phyloP scores from a whole-genome alignment of 805 yeast genomes.

The Komagataella pastoris region DNA sequence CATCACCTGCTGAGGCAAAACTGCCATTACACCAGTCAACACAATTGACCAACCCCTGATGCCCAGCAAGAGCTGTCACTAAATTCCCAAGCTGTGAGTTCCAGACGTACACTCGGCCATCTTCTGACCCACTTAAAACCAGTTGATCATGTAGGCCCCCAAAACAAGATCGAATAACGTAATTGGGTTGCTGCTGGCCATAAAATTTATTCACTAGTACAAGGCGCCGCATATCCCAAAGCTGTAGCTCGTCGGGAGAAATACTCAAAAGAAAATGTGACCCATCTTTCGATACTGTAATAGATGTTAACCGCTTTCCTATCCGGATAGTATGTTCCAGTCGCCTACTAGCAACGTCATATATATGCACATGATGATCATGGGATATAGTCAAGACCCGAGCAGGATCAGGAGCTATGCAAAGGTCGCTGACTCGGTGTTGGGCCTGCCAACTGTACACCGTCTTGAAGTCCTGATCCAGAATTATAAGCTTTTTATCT shows the following conservation, averaged over 20 bases:
- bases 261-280: constrained; percentile 42
- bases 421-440: constrained; percentile 52
- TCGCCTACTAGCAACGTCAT: constrained; percentile 28
- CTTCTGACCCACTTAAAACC: constrained; percentile 74
- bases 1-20: constrained; percentile 4
- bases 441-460: constrained; percentile 19
- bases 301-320: constrained; percentile 49
- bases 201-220: constrained; percentile 47
- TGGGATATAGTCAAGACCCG: constrained; percentile 52
- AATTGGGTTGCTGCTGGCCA: constrained; percentile 63
- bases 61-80: constrained; percentile 48
- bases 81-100: constrained; percentile 58
- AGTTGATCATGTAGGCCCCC: constrained; percentile 62
- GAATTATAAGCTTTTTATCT: constrained; percentile 46
- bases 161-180: constrained; percentile 63
- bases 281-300: constrained; percentile 45
- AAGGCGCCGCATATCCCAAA: constrained; percentile 62
- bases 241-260: constrained; percentile 63
- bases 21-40: constrained; percentile 45
- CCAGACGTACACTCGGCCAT: constrained; percentile 70
- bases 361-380: constrained; percentile 48
- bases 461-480: constrained; percentile 22
- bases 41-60: constrained; percentile 54
- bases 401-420: constrained; percentile 52
- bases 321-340: constrained; percentile 26